A percentile compares a stretch with the other conserved stretches of the same genome.
Conservation (phyloP, 2,329 filamentous ascomycete genomes). For the Tolypocladium paradoxum region DNA sequence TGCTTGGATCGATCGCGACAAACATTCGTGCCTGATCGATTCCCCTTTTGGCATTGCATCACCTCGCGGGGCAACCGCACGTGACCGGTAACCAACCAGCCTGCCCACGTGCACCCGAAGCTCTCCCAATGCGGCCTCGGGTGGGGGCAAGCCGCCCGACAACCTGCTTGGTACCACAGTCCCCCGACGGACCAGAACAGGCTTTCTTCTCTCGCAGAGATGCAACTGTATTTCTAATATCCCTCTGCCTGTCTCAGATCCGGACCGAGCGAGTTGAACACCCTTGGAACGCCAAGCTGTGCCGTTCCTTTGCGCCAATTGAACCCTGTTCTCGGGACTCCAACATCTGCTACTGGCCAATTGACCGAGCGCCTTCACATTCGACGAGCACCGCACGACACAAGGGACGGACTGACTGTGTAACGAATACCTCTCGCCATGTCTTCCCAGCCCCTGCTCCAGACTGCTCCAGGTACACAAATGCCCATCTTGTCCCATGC, state of each 20-base stretch:
- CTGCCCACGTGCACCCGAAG: conserved; percentile 18
- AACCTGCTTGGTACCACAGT: neutral
- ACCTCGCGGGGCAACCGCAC: conserved; percentile 13
- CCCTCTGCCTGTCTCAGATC: neutral
- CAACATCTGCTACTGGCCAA: neutral
- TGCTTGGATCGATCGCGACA: neutral
- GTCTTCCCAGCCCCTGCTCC: conserved; percentile 94
- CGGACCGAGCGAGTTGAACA: neutral
- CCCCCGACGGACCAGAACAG: neutral
- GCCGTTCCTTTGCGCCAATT: neutral
- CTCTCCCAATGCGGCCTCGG: conserved; percentile 2
- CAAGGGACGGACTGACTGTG: neutral
- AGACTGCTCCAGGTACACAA: conserved; percentile 73
- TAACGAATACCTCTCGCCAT: conserved; percentile 40
- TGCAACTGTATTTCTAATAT: neutral
- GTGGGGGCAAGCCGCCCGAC: neutral
- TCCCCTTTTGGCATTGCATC: conserved; percentile 12
- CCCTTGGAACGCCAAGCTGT: neutral
- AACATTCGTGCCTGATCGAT: conserved; percentile 13
- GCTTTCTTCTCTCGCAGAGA: neutral
- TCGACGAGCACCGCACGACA: neutral
- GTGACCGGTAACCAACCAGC: conserved; percentile 19
- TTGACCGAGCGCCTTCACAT: neutral
- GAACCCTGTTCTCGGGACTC: neutral
- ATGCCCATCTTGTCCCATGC: neutral